These are phyloP conservation scores for Leccinum subrobustum DNA, from an alignment of 1,284 basidiomycete genomes.

Conservation along the genomic window DNA sequence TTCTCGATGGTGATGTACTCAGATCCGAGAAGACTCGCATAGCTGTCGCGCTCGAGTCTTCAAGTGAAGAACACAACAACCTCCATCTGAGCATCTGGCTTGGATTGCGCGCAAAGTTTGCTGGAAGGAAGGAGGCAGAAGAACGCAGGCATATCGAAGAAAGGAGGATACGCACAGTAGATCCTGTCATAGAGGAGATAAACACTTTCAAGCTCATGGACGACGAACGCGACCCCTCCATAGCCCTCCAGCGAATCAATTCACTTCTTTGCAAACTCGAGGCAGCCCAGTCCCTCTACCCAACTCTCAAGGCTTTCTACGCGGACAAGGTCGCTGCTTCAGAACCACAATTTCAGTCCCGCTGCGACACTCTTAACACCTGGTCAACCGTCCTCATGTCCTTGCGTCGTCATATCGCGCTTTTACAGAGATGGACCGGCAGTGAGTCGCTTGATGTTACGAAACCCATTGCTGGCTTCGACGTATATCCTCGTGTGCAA, in stretches of 20 bases:
- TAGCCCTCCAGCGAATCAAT: slow-evolving; percentile 71
- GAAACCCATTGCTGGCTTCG: slow-evolving; percentile 65
- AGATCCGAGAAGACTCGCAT: slow-evolving; percentile 92
- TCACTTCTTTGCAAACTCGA: slow-evolving; percentile 79
- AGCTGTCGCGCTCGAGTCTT: slow-evolving; percentile 66
- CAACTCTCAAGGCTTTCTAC: slow-evolving; percentile 78
- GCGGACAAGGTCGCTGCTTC: slow-evolving; percentile 73
- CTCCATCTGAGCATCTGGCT: slow-evolving; percentile 80
- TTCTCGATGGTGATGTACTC: slow-evolving; percentile 89
- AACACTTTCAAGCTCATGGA: slow-evolving; percentile 63
- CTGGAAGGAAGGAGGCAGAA: slow-evolving; percentile 78
- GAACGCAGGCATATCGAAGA: slow-evolving; percentile 84
- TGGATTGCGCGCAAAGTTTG: slow-evolving; percentile 84
- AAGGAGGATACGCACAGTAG: slow-evolving; percentile 76
- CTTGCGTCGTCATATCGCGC: slow-evolving; percentile 73
- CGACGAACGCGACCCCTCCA: slow-evolving; percentile 42
- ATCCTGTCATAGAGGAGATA: slow-evolving; percentile 83
- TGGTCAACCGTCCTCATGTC: slow-evolving; percentile 86
- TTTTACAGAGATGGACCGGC: slow-evolving; percentile 89
- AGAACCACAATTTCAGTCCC: slow-evolving; percentile 66
- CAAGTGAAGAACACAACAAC: slow-evolving; percentile 68
- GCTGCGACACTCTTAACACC: slow-evolving; percentile 84
- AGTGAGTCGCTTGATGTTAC: slow-evolving; percentile 88
- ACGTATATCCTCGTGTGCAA: slow-evolving; percentile 35
- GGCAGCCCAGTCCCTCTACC: slow-evolving; percentile 85